These are phyloP conservation scores for Rhizopus sp. DNA, from an alignment of 371 early-diverging fungal genomes.

Conservation along the genomic window DNA sequence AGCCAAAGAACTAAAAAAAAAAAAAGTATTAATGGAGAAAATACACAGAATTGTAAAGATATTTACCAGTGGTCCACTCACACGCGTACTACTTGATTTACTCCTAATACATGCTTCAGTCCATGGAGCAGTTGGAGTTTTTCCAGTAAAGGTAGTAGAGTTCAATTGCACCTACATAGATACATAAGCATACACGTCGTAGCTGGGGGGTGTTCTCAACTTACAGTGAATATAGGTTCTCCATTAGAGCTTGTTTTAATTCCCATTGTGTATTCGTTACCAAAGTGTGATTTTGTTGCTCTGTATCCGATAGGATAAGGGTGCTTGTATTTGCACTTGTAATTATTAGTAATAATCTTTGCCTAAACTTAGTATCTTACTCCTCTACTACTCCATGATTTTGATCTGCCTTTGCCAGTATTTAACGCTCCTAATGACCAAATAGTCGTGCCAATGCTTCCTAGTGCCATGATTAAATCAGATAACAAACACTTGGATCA, in stretches of 20 bases:
- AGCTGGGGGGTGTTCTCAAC: background rate
- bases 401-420: constrained; percentile 35
- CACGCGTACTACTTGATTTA: constrained; percentile 46
- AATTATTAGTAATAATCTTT: too few relatives aligned
- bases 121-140: constrained; percentile 61
- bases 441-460: constrained; percentile 47
- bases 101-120: constrained; percentile 56
- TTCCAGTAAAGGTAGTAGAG: constrained; percentile 40
- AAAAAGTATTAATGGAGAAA: background rate
- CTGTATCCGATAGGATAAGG: constrained; percentile 59
- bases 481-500: constrained; percentile 13
- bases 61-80: constrained; percentile 54
- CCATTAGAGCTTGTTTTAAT: constrained; percentile 37
- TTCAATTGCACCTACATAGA: constrained; percentile 29
- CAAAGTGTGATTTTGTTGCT: constrained; percentile 58
- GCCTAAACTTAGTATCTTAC: constrained; percentile 20
- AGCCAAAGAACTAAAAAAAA: constrained; percentile 43
- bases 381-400: constrained; percentile 49
- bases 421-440: constrained; percentile 40
- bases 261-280: constrained; percentile 55
- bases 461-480: background rate
- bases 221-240: constrained; percentile 50
- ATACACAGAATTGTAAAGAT: background rate
- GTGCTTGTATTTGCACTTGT: constrained; percentile 56
- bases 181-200: too few relatives aligned